Evolutionary conservation across 2,329 filamentous ascomycete species (phyloP).

Genomic region (Fusarium nisikadoi): DNA sequence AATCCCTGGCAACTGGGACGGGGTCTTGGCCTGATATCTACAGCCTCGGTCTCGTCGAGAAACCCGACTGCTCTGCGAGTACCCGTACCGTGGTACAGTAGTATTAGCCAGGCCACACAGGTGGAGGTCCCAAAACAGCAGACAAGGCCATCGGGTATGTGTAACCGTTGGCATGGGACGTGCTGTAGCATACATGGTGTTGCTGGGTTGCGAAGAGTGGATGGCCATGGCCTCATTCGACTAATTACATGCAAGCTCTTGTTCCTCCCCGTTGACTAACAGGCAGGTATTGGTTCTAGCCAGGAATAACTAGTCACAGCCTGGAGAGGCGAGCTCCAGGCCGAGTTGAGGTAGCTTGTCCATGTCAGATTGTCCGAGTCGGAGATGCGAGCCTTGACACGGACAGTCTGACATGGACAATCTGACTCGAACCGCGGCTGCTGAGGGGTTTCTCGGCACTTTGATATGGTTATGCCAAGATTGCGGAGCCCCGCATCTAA

Average conservation of each 20-base stretch:
- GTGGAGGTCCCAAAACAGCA: fast-evolving
- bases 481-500: not conserved
- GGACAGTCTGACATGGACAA: too few relatives aligned
- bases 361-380: not conserved
- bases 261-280: too few relatives aligned
- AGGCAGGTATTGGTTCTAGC: too few relatives aligned
- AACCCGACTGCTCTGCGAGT: not conserved
- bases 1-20: fast-evolving
- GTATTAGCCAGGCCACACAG: not conserved
- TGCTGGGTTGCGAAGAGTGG: too few relatives aligned
- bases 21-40: not conserved
- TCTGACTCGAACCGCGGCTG: not conserved
- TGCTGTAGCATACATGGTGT: too few relatives aligned
- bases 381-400: too few relatives aligned
- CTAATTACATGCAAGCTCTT: too few relatives aligned
- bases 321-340: not conserved
- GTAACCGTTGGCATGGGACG: too few relatives aligned
- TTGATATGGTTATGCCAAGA: too few relatives aligned
- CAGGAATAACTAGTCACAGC: not conserved
- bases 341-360: fast-evolving
- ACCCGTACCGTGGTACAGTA: not conserved
- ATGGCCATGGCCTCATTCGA: too few relatives aligned
- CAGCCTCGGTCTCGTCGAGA: not conserved
- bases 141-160: too few relatives aligned
- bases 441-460: not conserved